Base-by-base conservation (phyloP, 305 asterid genomes). In the Petunia hybrid region DNA sequence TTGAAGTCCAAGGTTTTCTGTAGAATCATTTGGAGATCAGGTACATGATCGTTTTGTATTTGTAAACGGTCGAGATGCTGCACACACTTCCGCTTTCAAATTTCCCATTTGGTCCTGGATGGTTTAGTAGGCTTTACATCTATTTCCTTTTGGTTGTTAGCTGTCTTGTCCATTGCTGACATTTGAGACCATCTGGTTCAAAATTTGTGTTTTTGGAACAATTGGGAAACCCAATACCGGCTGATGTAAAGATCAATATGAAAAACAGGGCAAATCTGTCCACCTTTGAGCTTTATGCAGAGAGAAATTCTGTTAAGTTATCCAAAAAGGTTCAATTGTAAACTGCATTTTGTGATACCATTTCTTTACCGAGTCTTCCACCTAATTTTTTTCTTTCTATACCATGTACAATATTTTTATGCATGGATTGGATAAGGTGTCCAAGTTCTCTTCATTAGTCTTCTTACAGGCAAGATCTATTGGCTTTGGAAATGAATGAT, bases 101-200 rank as follows among this genome's bases (percentile, higher is more conserved):
- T 6, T 67, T 42, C 55, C 10, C 5, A 6, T 53, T 3, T 66
- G 35, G 31, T 66, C 9, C 41, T 39, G 51, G 3, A 14, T 66
- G 51, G 74, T 14, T 40, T 66, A 66, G 73, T 5, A 39, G 73
- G 51, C 73, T 12, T 40, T 40, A 40, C 35, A 41, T 40, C 51
- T 66, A 66, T 43, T 66, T 66, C 31, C 53, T 40, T 66, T 66
- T 66, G 9, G 48, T 41, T 10, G 36, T 2, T 66, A 14, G 74
- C 8, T 36, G 10, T 66, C 48, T 66, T 57, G 36, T 40, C 53
- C 3, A 5, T 3, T 41, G 8, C 74, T 40, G 41, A 41, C 74
- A 66, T 66, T 40, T 40, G 36, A 66, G 73, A 66, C 36, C 51
- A 66, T 66, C 46, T 66, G 51, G 35, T 40, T 40, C 51, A 65